phyloP scores from a whole-genome alignment of 2,329 filamentous ascomycete genomes.

The Scedosporium apiospermum region DNA sequence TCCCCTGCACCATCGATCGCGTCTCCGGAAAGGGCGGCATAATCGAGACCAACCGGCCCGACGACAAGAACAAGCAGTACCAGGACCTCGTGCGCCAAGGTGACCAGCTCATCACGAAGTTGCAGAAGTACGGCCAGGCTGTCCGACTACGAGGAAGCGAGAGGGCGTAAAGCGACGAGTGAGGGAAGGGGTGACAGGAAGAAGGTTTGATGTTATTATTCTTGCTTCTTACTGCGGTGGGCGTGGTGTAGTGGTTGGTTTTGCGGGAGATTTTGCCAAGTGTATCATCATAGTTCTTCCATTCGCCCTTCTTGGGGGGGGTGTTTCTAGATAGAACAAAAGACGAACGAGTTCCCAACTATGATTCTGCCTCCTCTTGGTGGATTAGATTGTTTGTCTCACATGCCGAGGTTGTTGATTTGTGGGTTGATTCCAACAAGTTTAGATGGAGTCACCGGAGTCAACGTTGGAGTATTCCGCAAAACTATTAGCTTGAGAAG shows the following conservation, averaged over 20 bases:
- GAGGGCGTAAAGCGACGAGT: slow-evolving; percentile 52
- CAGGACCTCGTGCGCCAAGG: slow-evolving; percentile 96
- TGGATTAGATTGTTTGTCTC: too few species aligned
- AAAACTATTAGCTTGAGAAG: too few species aligned
- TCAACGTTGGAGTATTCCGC: too few species aligned
- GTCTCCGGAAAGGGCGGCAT: slow-evolving; percentile 83
- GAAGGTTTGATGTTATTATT: background rate
- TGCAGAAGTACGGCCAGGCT: slow-evolving; percentile 98
- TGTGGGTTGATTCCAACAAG: too few species aligned
- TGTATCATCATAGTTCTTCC: background rate
- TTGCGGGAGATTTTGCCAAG: background rate
- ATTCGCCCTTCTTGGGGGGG: background rate
- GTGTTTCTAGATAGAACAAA: slow-evolving; percentile 1
- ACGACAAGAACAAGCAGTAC: slow-evolving; percentile 99
- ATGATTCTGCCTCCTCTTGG: too few species aligned
- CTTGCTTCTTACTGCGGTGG: background rate
- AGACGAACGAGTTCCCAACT: background rate
- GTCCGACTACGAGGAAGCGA: slow-evolving; percentile 92
- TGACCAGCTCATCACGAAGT: slow-evolving; percentile 94
- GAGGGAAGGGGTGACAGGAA: background rate
- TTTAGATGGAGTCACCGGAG: too few species aligned
- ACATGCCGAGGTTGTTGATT: too few species aligned
- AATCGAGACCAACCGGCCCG: slow-evolving; percentile 94
- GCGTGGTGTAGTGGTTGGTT: background rate
- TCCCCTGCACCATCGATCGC: slow-evolving; percentile 94